Percentiles rank a stretch among this genome's conserved stretches.
These are phyloP conservation scores for Nissolia schottii DNA, from an alignment of 306 rosid genomes.

Conservation along the genomic window DNA sequence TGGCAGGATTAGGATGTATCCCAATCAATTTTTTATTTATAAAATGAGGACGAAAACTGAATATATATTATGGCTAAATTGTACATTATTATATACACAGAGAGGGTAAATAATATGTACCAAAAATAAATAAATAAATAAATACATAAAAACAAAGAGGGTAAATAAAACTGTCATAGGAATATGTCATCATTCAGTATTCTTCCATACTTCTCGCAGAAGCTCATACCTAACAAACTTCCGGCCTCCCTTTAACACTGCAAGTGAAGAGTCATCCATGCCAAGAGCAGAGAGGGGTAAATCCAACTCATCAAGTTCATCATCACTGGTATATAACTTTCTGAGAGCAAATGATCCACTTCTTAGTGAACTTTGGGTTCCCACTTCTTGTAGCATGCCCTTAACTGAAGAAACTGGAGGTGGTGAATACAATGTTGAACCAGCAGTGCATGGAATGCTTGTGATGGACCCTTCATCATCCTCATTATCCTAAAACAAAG, in stretches of 20 bases:
- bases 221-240: slow-evolving; percentile 61
- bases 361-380: slow-evolving; percentile 36
- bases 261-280: slow-evolving; percentile 41
- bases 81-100: not conserved
- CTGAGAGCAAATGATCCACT: slow-evolving; percentile 52
- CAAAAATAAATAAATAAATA: not conserved
- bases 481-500: slow-evolving; percentile 41
- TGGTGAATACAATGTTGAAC: slow-evolving; percentile 55
- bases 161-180: not conserved
- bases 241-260: slow-evolving; percentile 36
- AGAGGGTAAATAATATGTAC: too few relatives aligned
- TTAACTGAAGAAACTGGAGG: slow-evolving; percentile 51
- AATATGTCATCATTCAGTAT: slow-evolving; percentile 29
- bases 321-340: slow-evolving; percentile 73
- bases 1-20: too few relatives aligned
- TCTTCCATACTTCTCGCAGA: slow-evolving; percentile 70
- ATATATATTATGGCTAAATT: not conserved
- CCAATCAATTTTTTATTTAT: too few relatives aligned
- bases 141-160: slow-evolving; percentile 5
- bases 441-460: slow-evolving; percentile 59
- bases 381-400: slow-evolving; percentile 49
- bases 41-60: not conserved
- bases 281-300: slow-evolving; percentile 63
- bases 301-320: slow-evolving; percentile 86
- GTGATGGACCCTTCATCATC: slow-evolving; percentile 44